Conservation (phyloP, 2,329 filamentous ascomycete species). For the Parasarocladium wereldwijsianum region DNA sequence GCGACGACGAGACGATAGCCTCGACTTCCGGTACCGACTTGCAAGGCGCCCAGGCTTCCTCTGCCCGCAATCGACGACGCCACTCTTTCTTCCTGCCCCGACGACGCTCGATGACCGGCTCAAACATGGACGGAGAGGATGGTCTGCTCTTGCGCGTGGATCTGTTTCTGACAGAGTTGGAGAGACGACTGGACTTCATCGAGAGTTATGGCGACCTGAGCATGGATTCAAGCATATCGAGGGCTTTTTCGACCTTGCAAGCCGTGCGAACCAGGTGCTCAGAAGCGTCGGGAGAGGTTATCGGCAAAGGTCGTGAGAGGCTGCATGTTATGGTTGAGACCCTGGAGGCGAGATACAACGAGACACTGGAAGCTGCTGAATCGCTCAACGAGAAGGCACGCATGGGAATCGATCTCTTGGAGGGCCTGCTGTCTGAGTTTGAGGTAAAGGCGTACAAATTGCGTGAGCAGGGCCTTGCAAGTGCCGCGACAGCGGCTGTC, state of each 20-base stretch:
- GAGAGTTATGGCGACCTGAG: slow-evolving; percentile 77
- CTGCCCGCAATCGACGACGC: slow-evolving; percentile 27
- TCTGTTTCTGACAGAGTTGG: slow-evolving; percentile 71
- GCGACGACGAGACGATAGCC: slow-evolving; percentile 16
- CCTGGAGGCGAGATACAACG: slow-evolving; percentile 74
- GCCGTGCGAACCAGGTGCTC: slow-evolving; percentile 80
- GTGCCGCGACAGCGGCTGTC: slow-evolving; percentile 52
- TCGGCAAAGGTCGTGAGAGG: slow-evolving; percentile 72
- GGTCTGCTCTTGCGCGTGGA: slow-evolving; percentile 53
- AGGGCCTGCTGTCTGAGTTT: slow-evolving; percentile 72
- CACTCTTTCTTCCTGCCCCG: slow-evolving; percentile 44
- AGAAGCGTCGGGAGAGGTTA: slow-evolving; percentile 75
- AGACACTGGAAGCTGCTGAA: slow-evolving; percentile 69
- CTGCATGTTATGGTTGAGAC: slow-evolving; percentile 87
- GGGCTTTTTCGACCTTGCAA: slow-evolving; percentile 74
- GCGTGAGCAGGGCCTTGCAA: slow-evolving; percentile 58
- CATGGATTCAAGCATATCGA: slow-evolving; percentile 69
- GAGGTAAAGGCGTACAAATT: slow-evolving; percentile 71
- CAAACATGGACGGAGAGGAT: slow-evolving; percentile 49
- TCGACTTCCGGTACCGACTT: slow-evolving; percentile 25
- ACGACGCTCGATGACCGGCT: slow-evolving; percentile 38
- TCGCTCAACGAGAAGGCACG: slow-evolving; percentile 85
- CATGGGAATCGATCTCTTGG: slow-evolving; percentile 74
- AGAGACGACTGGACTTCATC: slow-evolving; percentile 72
- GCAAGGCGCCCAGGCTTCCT: slow-evolving; percentile 12